phyloP scores from a whole-genome alignment of 192 early-diverging fungal genomes.

The Backusella parvicylindrica region DNA sequence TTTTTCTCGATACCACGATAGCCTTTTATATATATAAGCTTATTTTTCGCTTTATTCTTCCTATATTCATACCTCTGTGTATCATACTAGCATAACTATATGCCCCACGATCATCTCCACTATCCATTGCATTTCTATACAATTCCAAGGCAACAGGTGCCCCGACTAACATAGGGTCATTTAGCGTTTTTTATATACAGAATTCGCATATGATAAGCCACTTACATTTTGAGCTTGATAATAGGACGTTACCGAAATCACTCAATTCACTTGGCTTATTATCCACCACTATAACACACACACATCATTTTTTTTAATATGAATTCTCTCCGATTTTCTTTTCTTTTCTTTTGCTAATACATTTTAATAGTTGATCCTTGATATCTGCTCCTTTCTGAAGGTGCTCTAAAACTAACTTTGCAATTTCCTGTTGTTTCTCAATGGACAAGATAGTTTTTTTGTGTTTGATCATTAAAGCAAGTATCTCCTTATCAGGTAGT shows the following conservation, averaged over 20 bases:
- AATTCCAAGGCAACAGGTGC: conserved; percentile 38
- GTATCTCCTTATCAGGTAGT: conserved; percentile 16
- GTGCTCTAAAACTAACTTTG: background rate
- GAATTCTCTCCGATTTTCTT: background rate
- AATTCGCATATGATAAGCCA: background rate
- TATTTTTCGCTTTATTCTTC: background rate
- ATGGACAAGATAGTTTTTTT: conserved; percentile 1
- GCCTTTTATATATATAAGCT: conserved; percentile 8
- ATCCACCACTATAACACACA: conserved; percentile 13
- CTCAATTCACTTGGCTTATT: conserved; percentile 14
- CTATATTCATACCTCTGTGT: conserved; percentile 33
- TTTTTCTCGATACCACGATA: conserved; percentile 36
- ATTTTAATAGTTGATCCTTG: background rate
- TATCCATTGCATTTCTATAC: conserved; percentile 36
- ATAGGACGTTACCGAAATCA: conserved; percentile 15
- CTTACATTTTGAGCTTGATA: conserved; percentile 22
- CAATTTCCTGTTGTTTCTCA: conserved; percentile 16
- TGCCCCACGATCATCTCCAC: conserved; percentile 37
- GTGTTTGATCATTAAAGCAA: background rate
- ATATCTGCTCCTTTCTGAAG: background rate
- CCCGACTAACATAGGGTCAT: conserved; percentile 13
- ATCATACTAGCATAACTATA: conserved; percentile 49
- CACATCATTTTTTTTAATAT: background rate
- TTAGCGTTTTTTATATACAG: too few species aligned
- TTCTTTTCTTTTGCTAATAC: background rate